phyloP scores from a whole-genome alignment of 2,329 filamentous ascomycete species.

The Emydomyces testavorans region DNA sequence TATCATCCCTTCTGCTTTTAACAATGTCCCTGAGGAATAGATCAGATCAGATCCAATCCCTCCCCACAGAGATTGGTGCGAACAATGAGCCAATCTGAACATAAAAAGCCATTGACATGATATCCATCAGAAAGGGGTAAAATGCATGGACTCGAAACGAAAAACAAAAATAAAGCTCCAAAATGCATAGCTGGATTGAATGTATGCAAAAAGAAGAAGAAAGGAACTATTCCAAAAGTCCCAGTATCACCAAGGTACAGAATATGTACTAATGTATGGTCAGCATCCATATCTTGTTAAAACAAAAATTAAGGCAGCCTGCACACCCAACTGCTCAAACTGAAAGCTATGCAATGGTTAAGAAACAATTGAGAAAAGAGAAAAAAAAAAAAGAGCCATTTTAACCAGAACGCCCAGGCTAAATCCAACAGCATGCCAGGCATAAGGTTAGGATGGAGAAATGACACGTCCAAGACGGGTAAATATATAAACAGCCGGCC shows the following conservation, averaged over 20 bases:
- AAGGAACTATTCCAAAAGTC: not conserved
- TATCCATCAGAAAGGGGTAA: no score
- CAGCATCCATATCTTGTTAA: not conserved
- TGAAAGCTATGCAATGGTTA: not conserved
- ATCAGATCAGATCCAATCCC: not conserved
- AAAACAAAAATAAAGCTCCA: not conserved
- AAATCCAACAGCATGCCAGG: not conserved
- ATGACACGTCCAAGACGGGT: not conserved
- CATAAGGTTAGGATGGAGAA: not conserved
- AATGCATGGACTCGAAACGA: no score
- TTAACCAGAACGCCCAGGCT: slow-evolving; percentile 9
- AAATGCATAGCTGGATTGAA: not conserved
- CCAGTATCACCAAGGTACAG: no score
- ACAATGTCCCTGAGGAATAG: not conserved
- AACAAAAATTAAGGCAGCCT: no score
- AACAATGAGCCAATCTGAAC: no score
- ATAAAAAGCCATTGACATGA: no score
- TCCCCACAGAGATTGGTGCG: no score
- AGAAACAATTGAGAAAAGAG: not conserved
- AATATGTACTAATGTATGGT: not conserved
- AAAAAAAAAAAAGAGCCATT: not conserved
- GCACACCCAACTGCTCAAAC: no score
- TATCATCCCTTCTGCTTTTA: no score
- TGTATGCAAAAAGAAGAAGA: not conserved
- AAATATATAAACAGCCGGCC: not conserved